phyloP scores from a whole-genome alignment of 2,329 filamentous ascomycete genomes.

The Diaporthe sp. region DNA sequence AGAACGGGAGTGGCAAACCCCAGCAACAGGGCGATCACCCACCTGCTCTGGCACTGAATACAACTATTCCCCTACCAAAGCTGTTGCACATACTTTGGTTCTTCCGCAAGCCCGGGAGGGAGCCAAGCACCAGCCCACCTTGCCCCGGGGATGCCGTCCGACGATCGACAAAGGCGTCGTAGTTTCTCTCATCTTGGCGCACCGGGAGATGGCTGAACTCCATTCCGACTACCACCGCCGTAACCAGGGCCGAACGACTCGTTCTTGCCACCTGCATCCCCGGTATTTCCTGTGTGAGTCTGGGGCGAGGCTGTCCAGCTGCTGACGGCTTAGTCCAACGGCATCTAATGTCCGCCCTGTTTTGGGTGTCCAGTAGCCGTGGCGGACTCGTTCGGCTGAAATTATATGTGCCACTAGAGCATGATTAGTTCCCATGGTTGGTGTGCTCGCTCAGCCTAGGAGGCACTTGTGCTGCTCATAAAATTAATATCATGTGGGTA shows the following conservation, averaged over 20 bases:
- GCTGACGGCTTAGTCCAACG: neutral
- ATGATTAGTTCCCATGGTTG: neutral
- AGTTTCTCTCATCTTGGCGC: conserved; percentile 22
- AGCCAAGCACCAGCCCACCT: conserved; percentile 11
- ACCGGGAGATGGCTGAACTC: conserved; percentile 7
- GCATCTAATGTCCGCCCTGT: neutral
- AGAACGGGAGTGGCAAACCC: conserved; percentile 11
- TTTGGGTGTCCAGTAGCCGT: neutral
- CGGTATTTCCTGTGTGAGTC: neutral
- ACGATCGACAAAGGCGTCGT: conserved; percentile 29
- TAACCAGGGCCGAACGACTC: conserved; percentile 7
- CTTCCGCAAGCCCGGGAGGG: conserved; percentile 30
- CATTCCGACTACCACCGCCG: conserved; percentile 5
- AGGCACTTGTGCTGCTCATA: neutral
- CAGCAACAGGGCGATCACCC: neutral
- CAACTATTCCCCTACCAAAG: neutral
- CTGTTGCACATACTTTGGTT: conserved; percentile 8
- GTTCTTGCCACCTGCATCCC: conserved; percentile 21
- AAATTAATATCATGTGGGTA: neutral
- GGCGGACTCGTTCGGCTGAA: neutral
- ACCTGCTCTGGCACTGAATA: neutral
- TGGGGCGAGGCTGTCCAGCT: conserved; percentile 9
- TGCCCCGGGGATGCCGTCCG: conserved; percentile 7
- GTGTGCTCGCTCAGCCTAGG: neutral
- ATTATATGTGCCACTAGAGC: neutral